Base-by-base conservation (phyloP, 2,329 filamentous ascomycete species). In the Fusarium sp. region DNA sequence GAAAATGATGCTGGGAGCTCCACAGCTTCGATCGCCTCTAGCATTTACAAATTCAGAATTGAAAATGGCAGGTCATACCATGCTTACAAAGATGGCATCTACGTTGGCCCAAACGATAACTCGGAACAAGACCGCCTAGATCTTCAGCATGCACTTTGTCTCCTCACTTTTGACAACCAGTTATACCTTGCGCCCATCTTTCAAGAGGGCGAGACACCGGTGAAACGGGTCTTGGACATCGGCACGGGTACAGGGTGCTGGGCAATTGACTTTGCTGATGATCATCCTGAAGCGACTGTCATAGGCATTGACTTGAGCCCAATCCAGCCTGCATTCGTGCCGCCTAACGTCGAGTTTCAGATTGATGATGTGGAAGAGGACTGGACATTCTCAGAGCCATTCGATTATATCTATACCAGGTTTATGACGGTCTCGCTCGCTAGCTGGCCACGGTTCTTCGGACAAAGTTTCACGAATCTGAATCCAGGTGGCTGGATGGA, bases 61-160 rank as follows among this genome's bases (percentile, higher is more conserved):
- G 77, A 79, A 28, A 79, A 79, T 31, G 78, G 78, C 11, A 70
- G 78, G 13, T 78, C 76, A 1, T 79, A 79, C 38, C 78, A 80
- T 39, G 73, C 63, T 4, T 74, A 76, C 58, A 79, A 79, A 36
- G 79, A 80, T 8, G 69, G 71, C 14, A 55, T 44, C 5, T 73
- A 73, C 41, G 33, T 63, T 2, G 51, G 56, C 10, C 71, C 71
- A 5, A 73, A 70, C 31, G 66, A 73, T 52, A 12, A 26, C 14
- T 38, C 31, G 8, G 70, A 73, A 28, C 69, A 73, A 15, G 69
- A 72, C 15, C 56, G 70, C n/a, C 60, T 73, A 11, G 77, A 79
- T 24, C 64, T 75, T 7, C 72, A 75, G 24, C 73, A 75, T n/a
- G 35, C 61, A 1, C 68, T 79, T 6, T 80, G 77, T 28, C 67